Evolutionary conservation across 805 yeast genomes (phyloP).

Genomic region (Kluyveromyces aestuarii): DNA sequence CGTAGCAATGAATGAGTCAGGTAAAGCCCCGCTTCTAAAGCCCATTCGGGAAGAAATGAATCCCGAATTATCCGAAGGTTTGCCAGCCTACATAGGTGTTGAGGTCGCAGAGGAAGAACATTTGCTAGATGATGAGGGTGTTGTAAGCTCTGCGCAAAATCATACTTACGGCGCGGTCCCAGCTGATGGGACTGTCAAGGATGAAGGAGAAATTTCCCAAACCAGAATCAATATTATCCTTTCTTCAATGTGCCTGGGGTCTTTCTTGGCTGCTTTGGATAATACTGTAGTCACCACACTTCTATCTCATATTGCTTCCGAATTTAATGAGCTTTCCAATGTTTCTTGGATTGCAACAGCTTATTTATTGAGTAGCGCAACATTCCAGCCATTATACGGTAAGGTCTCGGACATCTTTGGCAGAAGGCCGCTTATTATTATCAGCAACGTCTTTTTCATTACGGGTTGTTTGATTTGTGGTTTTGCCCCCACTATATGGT

Average conservation of each 20-base stretch:
- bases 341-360: slow-evolving; percentile 71
- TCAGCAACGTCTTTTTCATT: slow-evolving; percentile 48
- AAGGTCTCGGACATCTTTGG: slow-evolving; percentile 68
- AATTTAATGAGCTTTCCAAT: slow-evolving; percentile 51
- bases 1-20: background rate
- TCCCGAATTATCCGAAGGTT: slow-evolving; percentile 2
- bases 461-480: slow-evolving; percentile 52
- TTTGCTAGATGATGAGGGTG: background rate
- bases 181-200: background rate
- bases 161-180: background rate
- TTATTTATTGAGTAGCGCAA: slow-evolving; percentile 57
- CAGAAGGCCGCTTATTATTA: slow-evolving; percentile 41
- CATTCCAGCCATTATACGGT: slow-evolving; percentile 67
- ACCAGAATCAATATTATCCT: slow-evolving; percentile 27
- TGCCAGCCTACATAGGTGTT: background rate
- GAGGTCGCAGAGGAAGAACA: slow-evolving; percentile 1
- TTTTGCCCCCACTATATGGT: slow-evolving; percentile 35
- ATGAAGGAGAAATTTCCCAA: slow-evolving; percentile 7
- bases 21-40: background rate
- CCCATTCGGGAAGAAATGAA: slow-evolving; percentile 4
- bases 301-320: slow-evolving; percentile 58
- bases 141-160: background rate
- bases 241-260: slow-evolving; percentile 36
- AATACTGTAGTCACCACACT: slow-evolving; percentile 60
- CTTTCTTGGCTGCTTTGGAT: slow-evolving; percentile 58